phyloP scores from a whole-genome alignment of 768 basidiomycete species.

The Glaciozyma martinii region DNA sequence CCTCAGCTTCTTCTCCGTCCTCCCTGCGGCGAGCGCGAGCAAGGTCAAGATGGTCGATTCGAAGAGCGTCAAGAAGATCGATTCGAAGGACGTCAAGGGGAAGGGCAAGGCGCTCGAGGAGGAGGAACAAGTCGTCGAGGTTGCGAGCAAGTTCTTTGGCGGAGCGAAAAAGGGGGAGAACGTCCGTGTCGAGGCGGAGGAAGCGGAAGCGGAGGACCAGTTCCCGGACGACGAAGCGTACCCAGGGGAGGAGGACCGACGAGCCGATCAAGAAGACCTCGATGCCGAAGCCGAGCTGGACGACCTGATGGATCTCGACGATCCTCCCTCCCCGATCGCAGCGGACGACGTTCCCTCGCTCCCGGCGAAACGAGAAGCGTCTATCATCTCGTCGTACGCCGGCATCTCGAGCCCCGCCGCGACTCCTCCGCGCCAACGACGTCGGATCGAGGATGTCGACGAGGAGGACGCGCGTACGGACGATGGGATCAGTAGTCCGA shows the following conservation, averaged over 20 bases:
- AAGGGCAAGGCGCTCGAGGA: neutral
- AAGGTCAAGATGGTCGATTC: neutral
- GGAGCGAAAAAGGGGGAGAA: neutral
- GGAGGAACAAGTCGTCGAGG: neutral
- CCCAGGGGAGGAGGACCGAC: neutral
- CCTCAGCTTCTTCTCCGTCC: constrained; percentile 18
- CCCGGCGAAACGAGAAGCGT: neutral
- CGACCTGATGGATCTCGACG: neutral
- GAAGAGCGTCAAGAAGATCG: neutral
- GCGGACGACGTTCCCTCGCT: neutral
- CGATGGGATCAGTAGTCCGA: neutral
- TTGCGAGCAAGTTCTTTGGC: constrained; percentile 22
- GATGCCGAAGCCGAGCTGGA: neutral
- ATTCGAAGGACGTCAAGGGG: neutral
- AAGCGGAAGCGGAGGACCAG: constrained; percentile 1
- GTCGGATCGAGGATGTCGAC: neutral
- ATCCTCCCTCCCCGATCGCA: neutral
- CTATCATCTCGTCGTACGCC: neutral
- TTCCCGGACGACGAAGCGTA: neutral
- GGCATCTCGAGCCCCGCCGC: constrained; percentile 2
- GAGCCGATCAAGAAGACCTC: neutral
- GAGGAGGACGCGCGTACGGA: neutral
- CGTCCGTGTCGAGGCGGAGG: neutral
- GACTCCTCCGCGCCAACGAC: neutral
- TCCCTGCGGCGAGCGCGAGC: neutral